phyloP scores from a whole-genome alignment of 306 rosid species.

The Pyrus communis region DNA sequence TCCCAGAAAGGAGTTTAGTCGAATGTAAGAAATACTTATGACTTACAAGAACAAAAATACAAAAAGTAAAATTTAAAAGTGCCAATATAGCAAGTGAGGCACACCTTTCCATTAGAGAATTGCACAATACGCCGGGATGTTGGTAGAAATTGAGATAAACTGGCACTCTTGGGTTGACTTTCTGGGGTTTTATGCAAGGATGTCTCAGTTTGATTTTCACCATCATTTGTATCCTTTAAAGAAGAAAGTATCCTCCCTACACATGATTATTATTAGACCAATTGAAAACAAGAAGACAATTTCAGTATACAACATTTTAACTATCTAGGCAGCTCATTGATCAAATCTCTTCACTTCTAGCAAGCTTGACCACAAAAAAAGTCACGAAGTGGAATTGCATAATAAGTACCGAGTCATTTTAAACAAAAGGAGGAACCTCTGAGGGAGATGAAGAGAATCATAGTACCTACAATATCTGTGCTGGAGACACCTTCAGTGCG shows the following conservation, averaged over 20 bases:
- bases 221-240: conserved; percentile 23
- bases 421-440: neutral
- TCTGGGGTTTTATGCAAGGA: conserved; percentile 35
- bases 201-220: conserved; percentile 31
- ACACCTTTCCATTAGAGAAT: conserved; percentile 94
- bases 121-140: conserved; percentile 93
- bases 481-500: conserved; percentile 99
- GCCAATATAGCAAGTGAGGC: neutral
- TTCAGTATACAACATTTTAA: neutral
- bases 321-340: neutral
- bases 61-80: neutral
- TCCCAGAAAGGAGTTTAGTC: neutral
- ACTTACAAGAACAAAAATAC: neutral
- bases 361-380: neutral
- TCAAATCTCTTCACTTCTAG: neutral
- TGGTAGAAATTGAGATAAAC: conserved; percentile 75
- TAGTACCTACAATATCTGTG: conserved; percentile 96
- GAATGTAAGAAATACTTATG: neutral
- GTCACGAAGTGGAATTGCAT: neutral
- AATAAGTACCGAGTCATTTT: neutral
- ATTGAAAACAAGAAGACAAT: neutral
- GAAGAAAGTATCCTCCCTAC: conserved; percentile 87
- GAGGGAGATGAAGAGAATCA: conserved; percentile 24
- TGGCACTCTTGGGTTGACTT: conserved; percentile 38
- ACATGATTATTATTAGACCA: neutral